phyloP scores from a whole-genome alignment of 495 filamentous ascomycete species.

The Xylaria nigripes region DNA sequence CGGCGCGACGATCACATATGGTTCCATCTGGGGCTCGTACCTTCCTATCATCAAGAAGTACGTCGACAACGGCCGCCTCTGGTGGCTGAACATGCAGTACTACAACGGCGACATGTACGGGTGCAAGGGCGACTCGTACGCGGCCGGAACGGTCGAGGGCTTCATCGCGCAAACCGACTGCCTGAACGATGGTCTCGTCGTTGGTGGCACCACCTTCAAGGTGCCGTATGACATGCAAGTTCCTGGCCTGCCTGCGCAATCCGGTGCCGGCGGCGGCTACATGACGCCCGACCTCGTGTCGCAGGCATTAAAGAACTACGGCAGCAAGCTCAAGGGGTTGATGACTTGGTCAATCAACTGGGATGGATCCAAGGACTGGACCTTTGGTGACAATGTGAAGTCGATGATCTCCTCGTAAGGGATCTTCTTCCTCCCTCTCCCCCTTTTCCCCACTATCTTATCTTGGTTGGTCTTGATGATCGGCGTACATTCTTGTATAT shows the following conservation, averaged over 20 bases:
- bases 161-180: constrained; percentile 23
- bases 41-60: constrained; percentile 24
- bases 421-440: neutral
- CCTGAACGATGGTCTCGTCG: constrained; percentile 14
- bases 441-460: neutral
- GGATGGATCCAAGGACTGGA: constrained; percentile 18
- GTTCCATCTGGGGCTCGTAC: constrained; percentile 20
- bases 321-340: constrained; percentile 15
- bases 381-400: constrained; percentile 17
- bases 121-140: constrained; percentile 16
- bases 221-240: constrained; percentile 20
- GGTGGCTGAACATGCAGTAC: constrained; percentile 23
- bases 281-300: constrained; percentile 13
- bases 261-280: constrained; percentile 15
- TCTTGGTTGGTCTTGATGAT: neutral
- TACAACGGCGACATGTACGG: constrained; percentile 22
- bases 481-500: neutral
- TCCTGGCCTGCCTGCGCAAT: constrained; percentile 16
- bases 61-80: constrained; percentile 18
- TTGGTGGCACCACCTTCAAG: constrained; percentile 16
- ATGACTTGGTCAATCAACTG: constrained; percentile 25
- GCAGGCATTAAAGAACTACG: constrained; percentile 18
- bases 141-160: constrained; percentile 16
- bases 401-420: neutral
- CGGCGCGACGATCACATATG: constrained; percentile 13